phyloP scores from a whole-genome alignment of 2,329 filamentous ascomycete genomes.

The Aureobasidium sp. region DNA sequence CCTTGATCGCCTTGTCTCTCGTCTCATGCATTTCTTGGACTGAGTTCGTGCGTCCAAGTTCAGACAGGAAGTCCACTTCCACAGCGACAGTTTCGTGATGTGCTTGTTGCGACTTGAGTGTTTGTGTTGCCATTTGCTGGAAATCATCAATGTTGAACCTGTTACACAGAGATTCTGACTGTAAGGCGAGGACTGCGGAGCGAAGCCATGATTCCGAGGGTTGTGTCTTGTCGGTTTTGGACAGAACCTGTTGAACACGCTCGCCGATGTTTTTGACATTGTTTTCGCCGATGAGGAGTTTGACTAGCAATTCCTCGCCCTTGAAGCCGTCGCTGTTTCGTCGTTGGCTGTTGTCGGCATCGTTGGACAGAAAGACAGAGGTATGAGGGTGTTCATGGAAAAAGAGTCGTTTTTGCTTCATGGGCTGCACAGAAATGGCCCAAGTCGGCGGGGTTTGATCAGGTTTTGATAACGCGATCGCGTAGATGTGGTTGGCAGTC shows the following conservation, averaged over 20 bases:
- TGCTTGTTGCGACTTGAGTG: not conserved
- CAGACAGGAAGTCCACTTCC: not conserved
- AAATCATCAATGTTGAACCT: not conserved
- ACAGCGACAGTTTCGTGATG: conserved; percentile 3
- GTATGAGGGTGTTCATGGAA: conserved; percentile 4
- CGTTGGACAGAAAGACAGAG: not conserved
- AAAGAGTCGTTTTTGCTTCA: conserved; percentile 2
- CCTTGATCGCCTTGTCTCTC: conserved; percentile 12
- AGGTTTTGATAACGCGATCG: not conserved
- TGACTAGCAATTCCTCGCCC: conserved; percentile 2
- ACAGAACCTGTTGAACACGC: not conserved
- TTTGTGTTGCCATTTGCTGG: not conserved
- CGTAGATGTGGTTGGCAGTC: not conserved
- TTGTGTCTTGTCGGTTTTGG: not conserved
- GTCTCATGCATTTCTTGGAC: conserved; percentile 12
- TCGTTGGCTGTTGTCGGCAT: not conserved
- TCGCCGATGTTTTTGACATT: not conserved
- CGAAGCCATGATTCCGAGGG: not conserved
- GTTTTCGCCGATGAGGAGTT: conserved; percentile 5
- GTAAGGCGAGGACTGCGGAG: not conserved
- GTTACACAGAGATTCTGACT: not conserved
- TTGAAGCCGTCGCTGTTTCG: conserved; percentile 3
- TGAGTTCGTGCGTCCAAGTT: not conserved
- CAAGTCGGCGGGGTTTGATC: not conserved
- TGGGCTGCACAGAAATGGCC: conserved; percentile 5